These are phyloP conservation scores for Penicillium egyptiacum DNA, from an alignment of 495 filamentous ascomycete species.

Conservation along the genomic window DNA sequence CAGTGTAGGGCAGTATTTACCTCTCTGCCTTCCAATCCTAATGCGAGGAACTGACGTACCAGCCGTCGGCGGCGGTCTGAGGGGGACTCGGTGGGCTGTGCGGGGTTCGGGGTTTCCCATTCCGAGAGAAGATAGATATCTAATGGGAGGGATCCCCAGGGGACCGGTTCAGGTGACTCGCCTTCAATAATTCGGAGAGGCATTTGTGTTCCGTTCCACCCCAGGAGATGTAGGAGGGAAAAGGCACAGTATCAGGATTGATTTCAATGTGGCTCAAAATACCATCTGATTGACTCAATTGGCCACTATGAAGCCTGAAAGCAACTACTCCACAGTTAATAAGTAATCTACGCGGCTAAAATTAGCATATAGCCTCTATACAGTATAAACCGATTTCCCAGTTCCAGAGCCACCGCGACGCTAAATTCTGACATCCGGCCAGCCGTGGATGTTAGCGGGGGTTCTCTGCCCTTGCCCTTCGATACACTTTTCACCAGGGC, in stretches of 20 bases:
- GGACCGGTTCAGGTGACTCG: slow-evolving; percentile 1
- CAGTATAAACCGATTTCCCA: too few relatives aligned
- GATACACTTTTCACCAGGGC: too few relatives aligned
- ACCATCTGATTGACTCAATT: too few relatives aligned
- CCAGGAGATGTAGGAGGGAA: background rate
- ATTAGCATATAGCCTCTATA: too few relatives aligned
- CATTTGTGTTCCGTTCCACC: background rate
- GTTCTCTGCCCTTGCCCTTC: too few relatives aligned
- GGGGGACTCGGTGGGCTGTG: slow-evolving; percentile 6
- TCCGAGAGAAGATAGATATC: slow-evolving; percentile 11
- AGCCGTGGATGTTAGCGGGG: too few relatives aligned
- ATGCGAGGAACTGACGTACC: slow-evolving; percentile 10
- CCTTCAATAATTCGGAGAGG: background rate
- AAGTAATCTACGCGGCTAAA: too few relatives aligned
- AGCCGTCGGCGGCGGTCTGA: slow-evolving; percentile 9
- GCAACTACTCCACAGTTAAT: too few relatives aligned
- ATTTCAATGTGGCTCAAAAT: too few relatives aligned
- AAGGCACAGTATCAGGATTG: too few relatives aligned
- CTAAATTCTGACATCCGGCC: background rate
- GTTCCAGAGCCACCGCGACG: too few relatives aligned
- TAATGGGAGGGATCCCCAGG: background rate
- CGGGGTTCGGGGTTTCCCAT: slow-evolving; percentile 10
- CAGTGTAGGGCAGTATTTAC: background rate
- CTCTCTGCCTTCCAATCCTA: slow-evolving; percentile 7
- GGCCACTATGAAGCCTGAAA: too few relatives aligned